Conservation (phyloP, 2,329 filamentous ascomycete genomes). For the Cytospora schulzeri region DNA sequence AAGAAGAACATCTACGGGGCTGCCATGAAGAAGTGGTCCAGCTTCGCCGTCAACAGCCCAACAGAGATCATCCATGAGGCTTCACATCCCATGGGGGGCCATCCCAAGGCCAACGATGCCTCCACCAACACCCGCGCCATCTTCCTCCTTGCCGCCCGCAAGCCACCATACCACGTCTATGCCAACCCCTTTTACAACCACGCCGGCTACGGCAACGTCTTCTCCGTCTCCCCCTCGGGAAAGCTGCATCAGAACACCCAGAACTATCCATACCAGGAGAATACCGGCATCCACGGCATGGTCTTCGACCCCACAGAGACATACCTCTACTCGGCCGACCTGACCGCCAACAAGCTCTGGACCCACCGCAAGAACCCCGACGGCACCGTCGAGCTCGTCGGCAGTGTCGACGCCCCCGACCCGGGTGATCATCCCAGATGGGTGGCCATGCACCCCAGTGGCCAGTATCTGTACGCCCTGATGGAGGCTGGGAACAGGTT, state of each 20-base stretch:
- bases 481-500: slow-evolving; percentile 90
- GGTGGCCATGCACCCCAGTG: slow-evolving; percentile 81
- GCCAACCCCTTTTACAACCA: slow-evolving; percentile 89
- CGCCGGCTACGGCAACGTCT: slow-evolving; percentile 80
- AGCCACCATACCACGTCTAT: slow-evolving; percentile 80
- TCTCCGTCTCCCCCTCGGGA: slow-evolving; percentile 60
- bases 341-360: slow-evolving; percentile 81
- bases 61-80: slow-evolving; percentile 74
- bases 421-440: slow-evolving; percentile 80
- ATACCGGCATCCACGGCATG: slow-evolving; percentile 79
- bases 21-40: slow-evolving; percentile 92
- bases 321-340: slow-evolving; percentile 78
- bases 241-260: slow-evolving; percentile 67
- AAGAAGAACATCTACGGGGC: slow-evolving; percentile 87
- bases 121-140: slow-evolving; percentile 86
- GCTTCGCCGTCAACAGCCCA: slow-evolving; percentile 74
- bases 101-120: slow-evolving; percentile 67
- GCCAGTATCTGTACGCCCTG: slow-evolving; percentile 78
- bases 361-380: slow-evolving; percentile 70
- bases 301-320: slow-evolving; percentile 74
- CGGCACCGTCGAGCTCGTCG: slow-evolving; percentile 57
- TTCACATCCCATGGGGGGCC: slow-evolving; percentile 74
- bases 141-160: slow-evolving; percentile 78
- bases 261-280: slow-evolving; percentile 70
- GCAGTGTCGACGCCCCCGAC: slow-evolving; percentile 70